Percentiles rank a stretch among this genome's conserved stretches.
Conservation (phyloP, 257 asterid species). For the Solanum appendiculatum region DNA sequence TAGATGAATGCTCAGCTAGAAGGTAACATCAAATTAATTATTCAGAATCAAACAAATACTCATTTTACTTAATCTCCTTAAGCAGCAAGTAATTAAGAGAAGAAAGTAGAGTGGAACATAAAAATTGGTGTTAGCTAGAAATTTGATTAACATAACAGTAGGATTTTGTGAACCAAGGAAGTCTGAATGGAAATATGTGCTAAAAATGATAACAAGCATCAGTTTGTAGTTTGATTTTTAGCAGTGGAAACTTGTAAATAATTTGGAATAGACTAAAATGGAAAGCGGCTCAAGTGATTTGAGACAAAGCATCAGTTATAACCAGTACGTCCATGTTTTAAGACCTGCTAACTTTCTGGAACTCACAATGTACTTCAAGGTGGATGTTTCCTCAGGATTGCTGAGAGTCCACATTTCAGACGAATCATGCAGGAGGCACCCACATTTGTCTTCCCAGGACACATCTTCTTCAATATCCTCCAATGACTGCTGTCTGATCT, state of each 20-base stretch:
- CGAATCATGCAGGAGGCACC: slow-evolving; percentile 60
- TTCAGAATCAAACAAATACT: background rate
- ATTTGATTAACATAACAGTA: background rate
- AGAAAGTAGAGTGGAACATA: background rate
- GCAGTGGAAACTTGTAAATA: background rate
- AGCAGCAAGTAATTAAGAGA: background rate
- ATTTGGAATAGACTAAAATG: background rate
- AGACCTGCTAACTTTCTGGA: background rate
- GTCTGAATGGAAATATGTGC: background rate
- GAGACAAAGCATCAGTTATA: background rate
- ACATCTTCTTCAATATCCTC: slow-evolving; percentile 31
- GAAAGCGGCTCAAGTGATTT: background rate
- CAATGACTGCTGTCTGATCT: slow-evolving; percentile 46
- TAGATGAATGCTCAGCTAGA: background rate
- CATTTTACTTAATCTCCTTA: background rate
- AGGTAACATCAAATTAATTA: background rate
- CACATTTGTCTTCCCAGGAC: slow-evolving; percentile 77
- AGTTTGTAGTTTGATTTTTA: background rate
- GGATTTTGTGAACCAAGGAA: background rate
- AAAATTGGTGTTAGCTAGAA: background rate
- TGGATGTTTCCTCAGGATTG: slow-evolving; percentile 58
- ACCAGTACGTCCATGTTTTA: background rate
- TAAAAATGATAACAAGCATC: background rate
- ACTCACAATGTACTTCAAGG: slow-evolving; percentile 73
- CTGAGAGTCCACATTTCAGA: slow-evolving; percentile 70